Base-by-base conservation (phyloP, 1,139 yeast genomes). In the Sugiyamaella neomexicana region DNA sequence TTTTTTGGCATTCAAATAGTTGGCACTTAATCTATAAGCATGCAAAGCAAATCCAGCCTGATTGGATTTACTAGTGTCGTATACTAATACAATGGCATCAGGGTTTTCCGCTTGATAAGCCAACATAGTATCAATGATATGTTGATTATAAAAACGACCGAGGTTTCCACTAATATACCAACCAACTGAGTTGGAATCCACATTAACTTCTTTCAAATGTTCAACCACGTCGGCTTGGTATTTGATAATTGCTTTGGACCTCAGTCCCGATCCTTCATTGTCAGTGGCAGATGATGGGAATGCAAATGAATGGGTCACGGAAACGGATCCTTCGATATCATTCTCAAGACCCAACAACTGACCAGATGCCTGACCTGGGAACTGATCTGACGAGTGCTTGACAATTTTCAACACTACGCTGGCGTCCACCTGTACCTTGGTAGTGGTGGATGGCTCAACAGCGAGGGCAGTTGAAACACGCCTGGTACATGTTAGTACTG, bases 281-380 rank as follows among this genome's bases (percentile, higher is more conserved):
- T 73, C 72, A 55, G 70, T 69, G 46, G 70, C 72, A 41, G 67
- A 61, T 40, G 71, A 80, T 50, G 95, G 95, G 74, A 81, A 84
- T 41, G 81, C 77, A 64, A 79, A 81, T 41, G 83, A 78, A 65
- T 86, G 88, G 27, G 91, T 79, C 46, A 79, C 71, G 46, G 73
- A 72, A 29, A 78, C 66, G 25, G 60, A 79, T 32, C 69, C 78
- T 60, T 77, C 81, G 55, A 80, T 83, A 37, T 72, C 80, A 55
- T 81, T 83, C 68, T 86, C 90, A 59, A 86, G 78, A 16, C 96
- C 97, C 55, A 86, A 80, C 53, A 89, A 76, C 47, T 91, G 83
- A 31, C 97, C 97, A 29, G 88, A 79, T 55, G 80, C 85, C 34
- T 85, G 75, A 16, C 82, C 76, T 41, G 95, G 90, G 66, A 78